A percentile compares a stretch with the other conserved stretches of the same genome.
Evolutionary conservation across 2,329 filamentous ascomycete species (phyloP).

Genomic region (Tothia fuscella): DNA sequence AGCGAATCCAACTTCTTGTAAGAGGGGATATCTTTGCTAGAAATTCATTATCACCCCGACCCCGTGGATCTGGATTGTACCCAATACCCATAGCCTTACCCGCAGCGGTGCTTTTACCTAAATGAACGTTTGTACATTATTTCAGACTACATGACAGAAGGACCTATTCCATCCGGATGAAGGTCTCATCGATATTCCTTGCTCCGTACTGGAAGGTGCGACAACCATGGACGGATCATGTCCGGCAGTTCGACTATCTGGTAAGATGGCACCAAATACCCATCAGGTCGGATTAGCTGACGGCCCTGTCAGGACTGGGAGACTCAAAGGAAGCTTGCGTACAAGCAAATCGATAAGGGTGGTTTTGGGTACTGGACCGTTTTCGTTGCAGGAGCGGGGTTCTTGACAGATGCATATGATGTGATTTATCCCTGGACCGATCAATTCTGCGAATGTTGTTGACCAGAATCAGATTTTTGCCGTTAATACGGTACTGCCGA

Average conservation of each 20-base stretch:
- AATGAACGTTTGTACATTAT: too few species aligned
- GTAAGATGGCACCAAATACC: not conserved
- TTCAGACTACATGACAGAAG: too few species aligned
- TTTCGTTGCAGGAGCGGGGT: constrained; percentile 36
- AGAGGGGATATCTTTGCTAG: too few species aligned
- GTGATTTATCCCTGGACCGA: constrained; percentile 13
- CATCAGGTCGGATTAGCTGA: not conserved
- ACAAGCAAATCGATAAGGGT: constrained; percentile 13
- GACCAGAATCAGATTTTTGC: constrained; percentile 29
- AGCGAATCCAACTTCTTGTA: too few species aligned
- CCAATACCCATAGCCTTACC: too few species aligned
- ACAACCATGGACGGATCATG: constrained; percentile 10
- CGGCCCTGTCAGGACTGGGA: constrained; percentile 11
- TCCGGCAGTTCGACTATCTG: constrained; percentile 11
- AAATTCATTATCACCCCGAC: too few species aligned
- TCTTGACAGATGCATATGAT: constrained; percentile 37
- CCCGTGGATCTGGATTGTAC: too few species aligned
- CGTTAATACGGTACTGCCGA: constrained; percentile 38
- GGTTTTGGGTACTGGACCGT: constrained; percentile 18
- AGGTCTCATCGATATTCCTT: constrained; percentile 6
- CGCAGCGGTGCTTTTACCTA: too few species aligned
- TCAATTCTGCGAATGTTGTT: not conserved
- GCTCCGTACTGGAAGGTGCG: constrained; percentile 8
- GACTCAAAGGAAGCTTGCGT: constrained; percentile 11
- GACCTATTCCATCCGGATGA: too few species aligned